Conservation (phyloP, 768 basidiomycete genomes). For the Hortiboletus campestris region DNA sequence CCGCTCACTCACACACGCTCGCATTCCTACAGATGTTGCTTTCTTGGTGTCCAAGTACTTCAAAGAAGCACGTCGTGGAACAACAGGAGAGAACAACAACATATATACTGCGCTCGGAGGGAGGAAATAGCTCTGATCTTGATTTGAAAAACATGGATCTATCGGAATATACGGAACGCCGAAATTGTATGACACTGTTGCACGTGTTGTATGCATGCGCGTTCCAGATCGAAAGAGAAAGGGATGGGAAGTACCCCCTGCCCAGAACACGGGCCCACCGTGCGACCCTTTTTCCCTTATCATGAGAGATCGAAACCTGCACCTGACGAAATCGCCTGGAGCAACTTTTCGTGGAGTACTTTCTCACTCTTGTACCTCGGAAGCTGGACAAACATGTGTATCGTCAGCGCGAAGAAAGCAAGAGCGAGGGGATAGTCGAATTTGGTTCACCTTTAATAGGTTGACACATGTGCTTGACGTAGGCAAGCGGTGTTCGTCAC, state of each 20-base stretch:
- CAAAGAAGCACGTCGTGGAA: conserved; percentile 60
- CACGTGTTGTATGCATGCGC: conserved; percentile 4
- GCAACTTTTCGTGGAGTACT: conserved; percentile 67
- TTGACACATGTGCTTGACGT: conserved; percentile 90
- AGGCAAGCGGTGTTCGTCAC: conserved; percentile 67
- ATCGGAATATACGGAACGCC: conserved; percentile 14
- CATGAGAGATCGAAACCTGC: conserved; percentile 94
- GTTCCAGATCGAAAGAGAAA: neutral
- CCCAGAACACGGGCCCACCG: neutral
- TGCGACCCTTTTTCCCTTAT: conserved; percentile 1
- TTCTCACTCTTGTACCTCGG: conserved; percentile 66
- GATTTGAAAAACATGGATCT: conserved; percentile 1
- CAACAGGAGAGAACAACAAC: conserved; percentile 15
- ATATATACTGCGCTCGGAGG: conserved; percentile 34
- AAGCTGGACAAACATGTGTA: conserved; percentile 43
- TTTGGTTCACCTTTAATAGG: conserved; percentile 66
- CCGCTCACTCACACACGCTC: neutral
- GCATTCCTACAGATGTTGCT: conserved; percentile 60
- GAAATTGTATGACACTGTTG: neutral
- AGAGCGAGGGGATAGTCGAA: neutral
- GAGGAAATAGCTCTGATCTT: conserved; percentile 4
- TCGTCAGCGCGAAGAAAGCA: neutral
- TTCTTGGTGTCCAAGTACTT: conserved; percentile 82
- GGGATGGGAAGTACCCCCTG: neutral
- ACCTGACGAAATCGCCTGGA: conserved; percentile 83